Base-by-base conservation (phyloP, 768 basidiomycete species). In the Sporobolomyces phaffii region DNA sequence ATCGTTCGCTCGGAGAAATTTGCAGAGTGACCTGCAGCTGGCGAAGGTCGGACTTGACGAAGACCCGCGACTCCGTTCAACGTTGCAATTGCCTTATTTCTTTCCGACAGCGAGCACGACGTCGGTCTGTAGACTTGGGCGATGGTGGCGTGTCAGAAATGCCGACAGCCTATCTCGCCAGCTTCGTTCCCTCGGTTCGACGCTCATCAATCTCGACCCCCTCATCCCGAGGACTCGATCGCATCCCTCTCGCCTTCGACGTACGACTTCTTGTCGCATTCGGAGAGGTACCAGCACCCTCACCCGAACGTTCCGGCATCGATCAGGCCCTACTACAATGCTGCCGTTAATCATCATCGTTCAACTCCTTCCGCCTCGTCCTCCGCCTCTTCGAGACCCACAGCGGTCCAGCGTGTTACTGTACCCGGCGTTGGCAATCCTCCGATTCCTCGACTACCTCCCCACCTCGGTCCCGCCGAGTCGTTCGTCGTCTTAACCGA, bases 401-500 rank as follows among this genome's bases (percentile, higher is more conserved):
- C 82, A 56, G 76, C 84, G 18, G 76, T 20, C 7, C 58, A 60
- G 26, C 33, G 34, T 6, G 14, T 47, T 5, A 17, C 22, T 7
- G 47, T 60, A 48, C 43, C 58, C 5, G 26, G 31, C 9, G 4
- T 31, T 22, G 3, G 8, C 34, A 24, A 10, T 36, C 41, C 34
- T 20, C 56, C 53, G 24, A 15, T 18, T 45, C 41, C 29, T 10
- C 2, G 44, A 17, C 38, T 40, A 26, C 63, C 51, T 22, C 40
- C 40, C 29, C 28, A n/a, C 11, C 44, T 60, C 17, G 62, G 57
- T 22, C 70, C 70, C 1, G 45, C 59, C 20, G 70, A 72, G 17
- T 94, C 91, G 29, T 96, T 93, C 78, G 89, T 96, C 65, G 82
- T 96, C 47, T 81, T 93, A 31, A 88, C 90, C 76, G 90, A 92